These are phyloP conservation scores for Tetracladium marchalianum DNA, from an alignment of 495 filamentous ascomycete species.

Conservation along the genomic window DNA sequence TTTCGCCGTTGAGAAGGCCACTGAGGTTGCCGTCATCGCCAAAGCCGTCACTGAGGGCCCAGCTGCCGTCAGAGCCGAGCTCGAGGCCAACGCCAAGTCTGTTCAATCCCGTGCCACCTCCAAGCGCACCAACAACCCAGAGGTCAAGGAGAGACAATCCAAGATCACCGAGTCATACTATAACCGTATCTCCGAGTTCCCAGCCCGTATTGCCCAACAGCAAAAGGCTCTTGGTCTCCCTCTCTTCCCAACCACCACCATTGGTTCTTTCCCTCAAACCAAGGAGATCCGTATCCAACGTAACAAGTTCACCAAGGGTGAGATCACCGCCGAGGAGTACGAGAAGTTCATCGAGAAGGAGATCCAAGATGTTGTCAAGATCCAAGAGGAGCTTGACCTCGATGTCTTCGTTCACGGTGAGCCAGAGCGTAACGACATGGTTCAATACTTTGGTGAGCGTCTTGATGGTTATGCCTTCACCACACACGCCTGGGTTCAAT, in stretches of 20 bases:
- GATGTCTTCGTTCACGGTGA: conserved; percentile 98
- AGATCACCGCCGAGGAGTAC: conserved; percentile 85
- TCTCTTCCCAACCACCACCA: conserved; percentile 97
- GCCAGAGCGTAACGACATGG: conserved; percentile 99
- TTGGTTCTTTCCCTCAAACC: conserved; percentile 98
- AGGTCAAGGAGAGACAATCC: conserved; percentile 89
- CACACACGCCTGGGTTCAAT: conserved; percentile 97
- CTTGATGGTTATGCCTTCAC: conserved; percentile 97
- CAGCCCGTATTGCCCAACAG: conserved; percentile 72
- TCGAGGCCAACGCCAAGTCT: conserved; percentile 91
- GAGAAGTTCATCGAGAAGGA: conserved; percentile 98
- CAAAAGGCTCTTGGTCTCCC: conserved; percentile 82
- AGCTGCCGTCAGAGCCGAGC: conserved; percentile 69
- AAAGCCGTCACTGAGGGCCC: conserved; percentile 92
- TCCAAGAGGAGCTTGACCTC: conserved; percentile 94
- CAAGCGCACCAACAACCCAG: conserved; percentile 87
- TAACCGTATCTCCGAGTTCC: conserved; percentile 85
- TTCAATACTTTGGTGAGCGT: conserved; percentile 98
- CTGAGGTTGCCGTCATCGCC: conserved; percentile 84
- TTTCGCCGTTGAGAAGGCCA: conserved; percentile 90
- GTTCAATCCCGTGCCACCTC: conserved; percentile 82
- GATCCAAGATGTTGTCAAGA: conserved; percentile 83
- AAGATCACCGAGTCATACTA: conserved; percentile 75
- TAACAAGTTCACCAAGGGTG: conserved; percentile 96
- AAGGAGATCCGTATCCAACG: conserved; percentile 92